Evolutionary conservation across 768 basidiomycete genomes (phyloP), one percentile per base, ranked within the genome.

Genomic region (Lentinula raphanica): DNA sequence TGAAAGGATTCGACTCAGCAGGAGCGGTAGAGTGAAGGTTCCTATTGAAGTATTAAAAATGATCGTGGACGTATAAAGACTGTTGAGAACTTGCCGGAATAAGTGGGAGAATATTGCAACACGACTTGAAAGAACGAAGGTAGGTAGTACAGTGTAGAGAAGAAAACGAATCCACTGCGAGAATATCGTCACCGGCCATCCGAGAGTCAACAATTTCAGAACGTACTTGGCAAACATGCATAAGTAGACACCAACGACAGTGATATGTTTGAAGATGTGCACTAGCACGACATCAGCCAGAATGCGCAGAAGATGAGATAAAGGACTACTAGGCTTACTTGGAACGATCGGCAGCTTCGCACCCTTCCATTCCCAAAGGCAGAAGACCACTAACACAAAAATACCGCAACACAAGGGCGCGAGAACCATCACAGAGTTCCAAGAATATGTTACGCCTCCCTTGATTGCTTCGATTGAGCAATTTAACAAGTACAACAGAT

Each of bases 51-150:
- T 50, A 21, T n/a, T 13, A 27, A 32, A 27, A 8, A 21, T 6
- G 5, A 38, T 27, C 12, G 19, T 35, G 32, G 5, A n/a, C n/a
- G n/a, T n/a, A n/a, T n/a, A n/a, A 8, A 35, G 13, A 35, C 5
- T 35, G 3, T 6, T 5, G 38, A 21, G 0, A 23, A 53, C 50
- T 11, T 62, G 29, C 65, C 76, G 3, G 77, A 76, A 9, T 76
- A 79, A 44, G 88, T 82, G 0, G 89, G 84, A 8, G 81, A 79
- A 59, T 80, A 83, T 3, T 84, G 84, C n/a, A 85, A 70, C 3
- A 81, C 85, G 9, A 88, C 81, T 69, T 90, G 88, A 70, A 89
- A 87, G 66, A 82, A 90, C 61, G 87, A 84, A 1, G 90, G 88
- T 0, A 90, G 76, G 63, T 88, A 89, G 68, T 83, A 89, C 15